Evolutionary conservation across 1,139 yeast species (phyloP), one percentile per base, ranked within the genome.

Genomic region (Wickerhamomyces sp.): DNA sequence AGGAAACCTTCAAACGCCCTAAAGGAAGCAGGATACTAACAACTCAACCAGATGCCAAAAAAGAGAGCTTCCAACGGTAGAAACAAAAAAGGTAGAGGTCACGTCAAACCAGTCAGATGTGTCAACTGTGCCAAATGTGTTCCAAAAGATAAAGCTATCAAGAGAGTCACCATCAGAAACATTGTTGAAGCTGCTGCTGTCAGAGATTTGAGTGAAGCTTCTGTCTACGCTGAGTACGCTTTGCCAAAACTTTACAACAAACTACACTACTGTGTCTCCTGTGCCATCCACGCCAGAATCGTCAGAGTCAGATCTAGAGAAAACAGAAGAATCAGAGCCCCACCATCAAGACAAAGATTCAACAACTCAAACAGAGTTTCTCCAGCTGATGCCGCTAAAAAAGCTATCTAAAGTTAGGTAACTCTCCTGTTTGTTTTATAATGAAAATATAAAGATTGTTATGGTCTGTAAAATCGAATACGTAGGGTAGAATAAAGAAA

Each of bases 31-130:
- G 3, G 4, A 16, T 41, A 46, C 46, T 40, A 45, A 40, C 46
- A 32, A 28, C n/a, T 18, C 7, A 15, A 15, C 8, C 78, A 74
- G 62, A 91, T 91, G 98, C 96, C 98, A 75, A 91, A 91, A 88
- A 91, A 91, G 97, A 91, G 99, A 88, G 88, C 97, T 75, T 87
- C 96, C 93, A 88, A 88, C 96, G 99, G 99, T 82, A 91, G 98
- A 83, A 91, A 93, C 94, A 91, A 91, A 95, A 88, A 88, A 81
- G 98, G 98, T 71, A 91, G 99, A 86, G 99, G 99, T 70, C 98
- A 91, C 95, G 96, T 86, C 73, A 84, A 85, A 76, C 95, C 96
- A 69, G 96, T 91, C 68, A 89, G 99, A 84, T 91, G 99, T 81
- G 85, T 89, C 68, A 91, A 91, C 96, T 91, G 99, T 77, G 86